Evolutionary conservation across 2,329 filamentous ascomycete species (phyloP), one percentile per base, ranked within the genome.

Genomic region (Eutypella sp.): DNA sequence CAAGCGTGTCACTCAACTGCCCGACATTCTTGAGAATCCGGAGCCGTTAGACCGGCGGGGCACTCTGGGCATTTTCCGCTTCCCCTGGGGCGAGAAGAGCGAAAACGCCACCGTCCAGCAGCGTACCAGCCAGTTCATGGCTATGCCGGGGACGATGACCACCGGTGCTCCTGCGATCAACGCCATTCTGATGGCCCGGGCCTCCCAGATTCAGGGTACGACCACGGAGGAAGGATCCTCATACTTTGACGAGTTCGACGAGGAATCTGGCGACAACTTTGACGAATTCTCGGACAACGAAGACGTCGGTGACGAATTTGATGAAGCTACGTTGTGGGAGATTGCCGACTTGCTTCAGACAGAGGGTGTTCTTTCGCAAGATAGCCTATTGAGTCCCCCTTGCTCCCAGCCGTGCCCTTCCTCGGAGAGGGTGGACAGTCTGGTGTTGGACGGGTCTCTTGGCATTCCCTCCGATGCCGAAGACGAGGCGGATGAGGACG

Each of bases 61-160:
- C 11, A 82, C 79, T 10, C 69, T 84, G 16, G 81, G 80, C 5
- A 78, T 84, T 55, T 85, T 82, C 66, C 78, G 82, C 54, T 84
- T 84, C 52, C 79, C 81, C 2, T 84, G 79, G 78, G 81, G 81
- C 13, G 80, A 84, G 63, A 75, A 66, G 54, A 84, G 80, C 18
- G 79, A 83, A 60, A 72, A 71, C 44, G 74, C 74, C 9, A 74
- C 64, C 23, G 60, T 74, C 45, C 69, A 68, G 51, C 61, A 64
- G 45, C 62, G 61, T 8, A 65, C 61, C 27, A 61, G 49, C 38
- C 61, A 64, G 52, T 65, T 67, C 44, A 70, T 68, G 63, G 67
- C 72, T 19, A 76, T 79, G 70, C 69, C 75, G 6, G 74, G 74
- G 2, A 76, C 74, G 16, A 75, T 76, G 73, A 65, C 70, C 3